Base-by-base conservation (phyloP, 805 yeast genomes). In the Starmerella lactis-condensi region DNA sequence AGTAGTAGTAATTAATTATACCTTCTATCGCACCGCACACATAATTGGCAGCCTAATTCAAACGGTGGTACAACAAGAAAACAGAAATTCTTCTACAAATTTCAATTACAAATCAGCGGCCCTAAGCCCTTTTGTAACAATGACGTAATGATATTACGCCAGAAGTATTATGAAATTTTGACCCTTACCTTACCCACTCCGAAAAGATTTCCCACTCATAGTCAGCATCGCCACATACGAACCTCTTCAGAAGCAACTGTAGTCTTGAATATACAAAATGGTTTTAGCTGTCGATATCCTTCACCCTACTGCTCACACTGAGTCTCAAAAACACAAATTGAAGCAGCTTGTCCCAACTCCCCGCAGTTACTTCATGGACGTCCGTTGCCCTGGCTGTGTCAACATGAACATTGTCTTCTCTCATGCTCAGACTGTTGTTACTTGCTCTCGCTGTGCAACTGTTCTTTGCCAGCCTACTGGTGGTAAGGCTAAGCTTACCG, bases 311-410 rank as follows among this genome's bases (percentile, higher is more conserved):
- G 78, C 93, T 59, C 91, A 85, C 60, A 61, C 93, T 52, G 99
- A 89, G 75, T 83, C 82, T 56, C 75, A 72, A 66, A 73, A 83
- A 65, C 93, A 89, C 81, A 89, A 89, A 69, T 72, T 83, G 60
- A 89, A 85, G 82, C 73, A 77, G 57, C 76, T 89, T 59, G 99
- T 89, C 51, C 94, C 85, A 64, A 61, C 77, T 45, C 99, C 99
- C 65, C 79, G 96, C 75, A 83, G 96, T 41, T 89, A 69, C 75
- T 89, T 89, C 77, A 83, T 89, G 94, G 99, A 89, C 61, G 98
- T 89, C 54, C 89, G 85, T 67, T 89, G 98, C 67, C 96, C 92
- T 65, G 96, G 98, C 56, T 89, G 99, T 71, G 72, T 85, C 62
- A 77, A 75, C 75, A 89, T 89, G 70, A 82, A 98, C 65, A 85